Conservation (phyloP, 495 filamentous ascomycete species). For the Penicillium arizonense region DNA sequence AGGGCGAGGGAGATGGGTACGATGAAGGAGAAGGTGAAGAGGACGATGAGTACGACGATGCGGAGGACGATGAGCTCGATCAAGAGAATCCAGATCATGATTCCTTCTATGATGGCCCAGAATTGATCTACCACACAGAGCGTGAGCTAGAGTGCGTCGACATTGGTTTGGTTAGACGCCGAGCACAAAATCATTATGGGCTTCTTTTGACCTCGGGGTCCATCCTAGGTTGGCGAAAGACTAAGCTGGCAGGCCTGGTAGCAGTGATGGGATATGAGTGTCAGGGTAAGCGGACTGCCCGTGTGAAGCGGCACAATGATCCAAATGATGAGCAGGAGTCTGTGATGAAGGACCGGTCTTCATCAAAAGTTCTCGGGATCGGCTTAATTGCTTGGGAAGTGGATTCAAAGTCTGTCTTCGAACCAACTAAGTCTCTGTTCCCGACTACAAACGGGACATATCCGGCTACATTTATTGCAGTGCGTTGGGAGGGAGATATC, state of each 20-base stretch:
- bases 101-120: neutral
- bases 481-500: neutral
- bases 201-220: neutral
- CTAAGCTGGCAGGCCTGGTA: neutral
- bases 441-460: neutral
- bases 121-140: neutral
- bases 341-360: slow-evolving; percentile 1
- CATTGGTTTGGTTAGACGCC: neutral
- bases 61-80: neutral
- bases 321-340: neutral
- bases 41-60: neutral
- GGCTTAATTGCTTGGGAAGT: slow-evolving; percentile 1
- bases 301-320: neutral
- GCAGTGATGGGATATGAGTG: neutral
- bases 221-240: neutral
- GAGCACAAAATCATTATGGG: neutral
- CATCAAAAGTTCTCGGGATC: neutral
- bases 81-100: neutral
- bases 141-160: neutral
- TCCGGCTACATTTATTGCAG: neutral
- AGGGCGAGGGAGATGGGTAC: neutral
- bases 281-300: neutral
- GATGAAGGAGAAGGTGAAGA: neutral
- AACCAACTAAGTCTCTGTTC: slow-evolving; percentile 1
- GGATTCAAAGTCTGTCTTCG: neutral